Evolutionary conservation across 2,329 filamentous ascomycete genomes (phyloP).

Genomic region (Tricladium varicosporioides): DNA sequence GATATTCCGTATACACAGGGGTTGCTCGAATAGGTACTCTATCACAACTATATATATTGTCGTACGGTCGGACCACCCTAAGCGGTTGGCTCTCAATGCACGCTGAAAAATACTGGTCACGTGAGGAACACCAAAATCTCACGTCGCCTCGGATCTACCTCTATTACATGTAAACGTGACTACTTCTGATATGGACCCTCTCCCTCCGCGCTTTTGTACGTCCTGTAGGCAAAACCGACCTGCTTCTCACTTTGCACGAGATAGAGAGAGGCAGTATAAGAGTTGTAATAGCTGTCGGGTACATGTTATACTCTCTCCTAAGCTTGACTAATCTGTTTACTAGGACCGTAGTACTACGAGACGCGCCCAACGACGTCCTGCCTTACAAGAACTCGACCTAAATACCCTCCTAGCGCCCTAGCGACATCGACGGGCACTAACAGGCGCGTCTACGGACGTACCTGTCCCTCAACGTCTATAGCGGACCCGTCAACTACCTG

Average conservation of each 20-base stretch:
- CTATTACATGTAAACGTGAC: neutral
- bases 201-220: neutral
- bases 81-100: neutral
- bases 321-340: neutral
- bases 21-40: too few species aligned
- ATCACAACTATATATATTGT: neutral
- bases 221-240: neutral
- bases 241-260: neutral
- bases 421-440: neutral
- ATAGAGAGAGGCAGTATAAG: neutral
- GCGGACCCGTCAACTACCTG: neutral
- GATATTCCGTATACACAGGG: too few species aligned
- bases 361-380: neutral
- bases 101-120: neutral
- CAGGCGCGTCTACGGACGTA: neutral
- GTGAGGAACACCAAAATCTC: neutral
- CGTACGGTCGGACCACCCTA: neutral
- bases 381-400: neutral
- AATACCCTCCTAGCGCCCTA: neutral
- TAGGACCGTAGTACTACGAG: neutral
- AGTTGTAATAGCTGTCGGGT: neutral
- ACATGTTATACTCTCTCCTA: neutral
- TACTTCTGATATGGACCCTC: neutral
- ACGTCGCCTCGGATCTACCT: neutral
- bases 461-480: neutral